A percentile compares a stretch with the other conserved stretches of the same genome.
These are phyloP conservation scores for Mycena rebaudengoi DNA, from an alignment of 768 basidiomycete species.

Conservation along the genomic window DNA sequence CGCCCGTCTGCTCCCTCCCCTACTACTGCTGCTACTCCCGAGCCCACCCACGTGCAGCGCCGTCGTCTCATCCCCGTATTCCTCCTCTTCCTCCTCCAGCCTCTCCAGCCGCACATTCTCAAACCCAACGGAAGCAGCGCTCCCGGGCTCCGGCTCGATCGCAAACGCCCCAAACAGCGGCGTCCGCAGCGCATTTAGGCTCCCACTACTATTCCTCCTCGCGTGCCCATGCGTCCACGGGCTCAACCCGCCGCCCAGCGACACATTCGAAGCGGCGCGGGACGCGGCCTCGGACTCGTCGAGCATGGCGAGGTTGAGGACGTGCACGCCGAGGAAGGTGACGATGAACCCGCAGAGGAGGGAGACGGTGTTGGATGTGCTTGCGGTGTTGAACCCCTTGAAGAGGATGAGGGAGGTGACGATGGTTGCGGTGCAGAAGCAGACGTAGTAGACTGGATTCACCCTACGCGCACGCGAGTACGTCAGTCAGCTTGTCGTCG, in stretches of 20 bases:
- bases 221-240: neutral
- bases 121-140: neutral
- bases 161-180: neutral
- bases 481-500: neutral
- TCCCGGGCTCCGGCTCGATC: no score
- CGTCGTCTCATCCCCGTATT: conserved; percentile 5
- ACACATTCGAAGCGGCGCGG: neutral
- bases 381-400: conserved; percentile 94
- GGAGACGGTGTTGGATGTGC: conserved; percentile 81
- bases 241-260: neutral
- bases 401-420: conserved; percentile 95
- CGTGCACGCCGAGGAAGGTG: conserved; percentile 36
- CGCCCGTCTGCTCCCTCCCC: neutral
- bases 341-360: conserved; percentile 50
- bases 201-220: conserved; percentile 8
- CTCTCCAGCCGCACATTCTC: no score
- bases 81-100: neutral
- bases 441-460: conserved; percentile 97
- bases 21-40: neutral
- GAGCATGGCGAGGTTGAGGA: conserved; percentile 26
- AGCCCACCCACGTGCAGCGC: neutral
- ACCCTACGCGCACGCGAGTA: conserved; percentile 61
- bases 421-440: conserved; percentile 93
- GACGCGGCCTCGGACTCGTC: neutral
- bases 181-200: no score